phyloP scores from a whole-genome alignment of 257 asterid genomes.

The Striga asiatica region DNA sequence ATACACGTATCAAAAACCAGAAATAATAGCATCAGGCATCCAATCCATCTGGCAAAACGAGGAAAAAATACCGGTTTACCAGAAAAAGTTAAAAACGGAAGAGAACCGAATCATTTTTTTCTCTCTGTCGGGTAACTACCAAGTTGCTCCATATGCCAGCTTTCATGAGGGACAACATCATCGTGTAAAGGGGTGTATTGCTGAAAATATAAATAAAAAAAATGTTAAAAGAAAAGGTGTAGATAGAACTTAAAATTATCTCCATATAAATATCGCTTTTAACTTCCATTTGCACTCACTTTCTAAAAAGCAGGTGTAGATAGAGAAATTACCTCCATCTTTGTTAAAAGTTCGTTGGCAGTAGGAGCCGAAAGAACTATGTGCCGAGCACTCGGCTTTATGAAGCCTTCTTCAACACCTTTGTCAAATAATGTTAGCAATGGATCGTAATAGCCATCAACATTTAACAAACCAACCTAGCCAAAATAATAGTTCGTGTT shows the following conservation, averaged over 20 bases:
- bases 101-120: constrained; percentile 27
- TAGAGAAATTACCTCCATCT: constrained; percentile 74
- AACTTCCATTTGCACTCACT: too few species aligned
- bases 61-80: constrained; percentile 23
- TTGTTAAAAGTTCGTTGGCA: constrained; percentile 61
- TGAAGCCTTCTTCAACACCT: constrained; percentile 97
- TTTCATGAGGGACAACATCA: constrained; percentile 80
- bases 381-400: constrained; percentile 72
- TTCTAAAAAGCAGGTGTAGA: too few species aligned
- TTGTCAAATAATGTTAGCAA: constrained; percentile 81
- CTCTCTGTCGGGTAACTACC: constrained; percentile 40
- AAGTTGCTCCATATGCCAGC: constrained; percentile 80
- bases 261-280: too few species aligned
- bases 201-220: too few species aligned
- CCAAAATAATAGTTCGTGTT: constrained; percentile 7
- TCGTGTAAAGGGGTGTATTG: constrained; percentile 47
- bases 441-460: constrained; percentile 87
- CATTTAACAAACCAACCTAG: constrained; percentile 93
- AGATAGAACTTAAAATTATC: too few species aligned
- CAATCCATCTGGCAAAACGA: too few species aligned
- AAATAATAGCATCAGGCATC: too few species aligned
- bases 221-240: too few species aligned
- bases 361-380: constrained; percentile 87
- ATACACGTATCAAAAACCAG: too few species aligned
- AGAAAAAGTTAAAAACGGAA: too few species aligned